Conservation (phyloP, 2,329 filamentous ascomycete genomes). For the Hymenoscyphus salicellus region DNA sequence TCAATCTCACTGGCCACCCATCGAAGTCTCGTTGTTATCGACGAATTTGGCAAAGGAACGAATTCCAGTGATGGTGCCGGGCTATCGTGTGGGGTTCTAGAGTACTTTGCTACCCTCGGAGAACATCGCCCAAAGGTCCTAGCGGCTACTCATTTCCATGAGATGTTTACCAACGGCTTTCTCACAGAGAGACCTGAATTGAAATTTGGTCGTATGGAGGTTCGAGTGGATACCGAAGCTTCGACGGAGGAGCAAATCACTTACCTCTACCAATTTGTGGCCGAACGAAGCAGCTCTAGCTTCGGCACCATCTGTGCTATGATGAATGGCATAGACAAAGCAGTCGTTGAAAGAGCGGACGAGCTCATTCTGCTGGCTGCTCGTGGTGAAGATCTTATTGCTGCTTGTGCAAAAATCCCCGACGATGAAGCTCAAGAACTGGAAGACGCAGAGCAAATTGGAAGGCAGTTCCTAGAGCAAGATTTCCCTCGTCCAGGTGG, state of each 20-base stretch:
- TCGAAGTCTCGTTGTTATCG: constrained; percentile 79
- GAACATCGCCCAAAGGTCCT: constrained; percentile 53
- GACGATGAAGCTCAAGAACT: constrained; percentile 62
- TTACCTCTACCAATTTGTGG: constrained; percentile 68
- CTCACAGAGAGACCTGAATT: constrained; percentile 51
- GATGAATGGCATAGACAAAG: constrained; percentile 74
- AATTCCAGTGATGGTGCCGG: constrained; percentile 57
- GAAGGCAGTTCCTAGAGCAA: constrained; percentile 54
- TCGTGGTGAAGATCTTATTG: constrained; percentile 72
- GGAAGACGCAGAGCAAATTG: constrained; percentile 61
- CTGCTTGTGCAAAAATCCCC: constrained; percentile 67
- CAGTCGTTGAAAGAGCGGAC: constrained; percentile 73
- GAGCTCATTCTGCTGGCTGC: constrained; percentile 66
- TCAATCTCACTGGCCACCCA: constrained; percentile 71
- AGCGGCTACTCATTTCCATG: constrained; percentile 63
- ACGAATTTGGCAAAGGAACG: constrained; percentile 79
- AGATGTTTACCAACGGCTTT: constrained; percentile 66
- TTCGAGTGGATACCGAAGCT: constrained; percentile 55
- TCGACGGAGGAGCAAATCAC: constrained; percentile 61
- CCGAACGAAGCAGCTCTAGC: constrained; percentile 72
- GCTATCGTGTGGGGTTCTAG: constrained; percentile 55
- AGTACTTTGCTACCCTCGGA: constrained; percentile 51
- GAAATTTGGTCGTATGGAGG: constrained; percentile 68
- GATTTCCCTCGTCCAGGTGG: constrained; percentile 28
- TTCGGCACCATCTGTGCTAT: constrained; percentile 84